Percentiles rank a stretch among this genome's conserved stretches.
Evolutionary conservation across 768 basidiomycete species (phyloP).

Genomic region (Tricholoma hemisulphureum): DNA sequence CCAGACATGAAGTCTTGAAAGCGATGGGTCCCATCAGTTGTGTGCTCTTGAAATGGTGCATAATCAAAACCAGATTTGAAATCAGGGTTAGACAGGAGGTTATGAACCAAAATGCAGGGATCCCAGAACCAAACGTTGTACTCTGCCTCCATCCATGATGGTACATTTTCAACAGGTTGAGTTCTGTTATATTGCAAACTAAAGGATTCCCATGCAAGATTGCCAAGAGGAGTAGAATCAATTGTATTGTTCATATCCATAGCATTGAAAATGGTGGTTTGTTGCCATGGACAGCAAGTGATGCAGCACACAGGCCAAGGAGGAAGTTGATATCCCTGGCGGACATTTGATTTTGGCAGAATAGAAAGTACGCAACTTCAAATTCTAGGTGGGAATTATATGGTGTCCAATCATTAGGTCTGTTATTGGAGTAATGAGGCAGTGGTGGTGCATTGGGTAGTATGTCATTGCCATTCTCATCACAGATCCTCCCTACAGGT

Average conservation of each 20-base stretch:
- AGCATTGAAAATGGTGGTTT: neutral
- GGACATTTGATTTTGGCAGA: neutral
- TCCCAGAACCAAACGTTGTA: too few relatives aligned
- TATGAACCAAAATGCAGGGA: too few relatives aligned
- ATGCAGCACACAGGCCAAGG: slow-evolving; percentile 17
- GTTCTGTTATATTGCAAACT: too few relatives aligned
- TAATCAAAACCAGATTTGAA: neutral
- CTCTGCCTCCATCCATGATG: neutral
- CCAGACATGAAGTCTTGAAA: neutral
- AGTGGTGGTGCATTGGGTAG: too few relatives aligned
- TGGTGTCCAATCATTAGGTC: too few relatives aligned
- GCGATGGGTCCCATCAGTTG: neutral
- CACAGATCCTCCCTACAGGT: too few relatives aligned
- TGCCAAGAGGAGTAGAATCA: too few relatives aligned
- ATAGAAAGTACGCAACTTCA: neutral
- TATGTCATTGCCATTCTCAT: too few relatives aligned
- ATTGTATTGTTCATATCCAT: neutral
- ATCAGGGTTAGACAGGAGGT: neutral
- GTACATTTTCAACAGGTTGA: neutral
- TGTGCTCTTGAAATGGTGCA: neutral
- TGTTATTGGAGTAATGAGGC: too few relatives aligned
- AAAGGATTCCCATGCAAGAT: too few relatives aligned
- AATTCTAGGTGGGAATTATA: neutral
- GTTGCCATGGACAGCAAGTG: neutral
- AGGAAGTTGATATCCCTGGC: neutral